phyloP scores from a whole-genome alignment of 2,329 filamentous ascomycete genomes.

The Hymenoscyphus scutula region DNA sequence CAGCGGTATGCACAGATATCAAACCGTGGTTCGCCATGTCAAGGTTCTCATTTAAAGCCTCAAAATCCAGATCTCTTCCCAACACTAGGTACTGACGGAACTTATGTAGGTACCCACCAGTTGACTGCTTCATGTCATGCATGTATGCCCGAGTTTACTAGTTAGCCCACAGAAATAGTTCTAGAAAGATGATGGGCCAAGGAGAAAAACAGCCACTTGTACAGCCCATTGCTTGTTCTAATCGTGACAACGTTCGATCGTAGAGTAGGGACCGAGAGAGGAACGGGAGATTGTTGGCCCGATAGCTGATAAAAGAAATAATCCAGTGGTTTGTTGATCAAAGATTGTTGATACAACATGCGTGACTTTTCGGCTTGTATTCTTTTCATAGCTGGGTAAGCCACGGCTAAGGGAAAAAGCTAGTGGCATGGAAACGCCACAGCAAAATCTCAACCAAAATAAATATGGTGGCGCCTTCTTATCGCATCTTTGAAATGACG shows the following conservation, averaged over 20 bases:
- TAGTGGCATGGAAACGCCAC: not conserved
- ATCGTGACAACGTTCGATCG: not conserved
- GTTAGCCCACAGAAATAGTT: not conserved
- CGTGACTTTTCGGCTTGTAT: no score
- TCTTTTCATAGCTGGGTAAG: not conserved
- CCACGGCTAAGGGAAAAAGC: not conserved
- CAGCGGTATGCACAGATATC: no score
- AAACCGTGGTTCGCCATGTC: not conserved
- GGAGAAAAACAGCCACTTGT: not conserved
- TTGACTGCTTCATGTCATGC: not conserved
- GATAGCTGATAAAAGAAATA: not conserved
- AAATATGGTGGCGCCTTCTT: not conserved
- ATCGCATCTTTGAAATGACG: not conserved
- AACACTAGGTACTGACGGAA: no score
- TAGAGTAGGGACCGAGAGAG: no score
- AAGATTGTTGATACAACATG: no score
- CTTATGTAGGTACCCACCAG: not conserved
- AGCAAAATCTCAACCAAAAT: not conserved
- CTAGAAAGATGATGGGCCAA: not conserved
- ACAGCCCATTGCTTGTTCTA: not conserved
- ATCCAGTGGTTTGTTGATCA: not conserved
- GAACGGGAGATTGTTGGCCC: not conserved
- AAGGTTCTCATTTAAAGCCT: not conserved
- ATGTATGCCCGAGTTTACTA: not conserved
- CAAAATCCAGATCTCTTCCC: not conserved